Evolutionary conservation across 495 filamentous ascomycete species (phyloP), one percentile per base, ranked within the genome.

Genomic region (Lophium mytilinum): DNA sequence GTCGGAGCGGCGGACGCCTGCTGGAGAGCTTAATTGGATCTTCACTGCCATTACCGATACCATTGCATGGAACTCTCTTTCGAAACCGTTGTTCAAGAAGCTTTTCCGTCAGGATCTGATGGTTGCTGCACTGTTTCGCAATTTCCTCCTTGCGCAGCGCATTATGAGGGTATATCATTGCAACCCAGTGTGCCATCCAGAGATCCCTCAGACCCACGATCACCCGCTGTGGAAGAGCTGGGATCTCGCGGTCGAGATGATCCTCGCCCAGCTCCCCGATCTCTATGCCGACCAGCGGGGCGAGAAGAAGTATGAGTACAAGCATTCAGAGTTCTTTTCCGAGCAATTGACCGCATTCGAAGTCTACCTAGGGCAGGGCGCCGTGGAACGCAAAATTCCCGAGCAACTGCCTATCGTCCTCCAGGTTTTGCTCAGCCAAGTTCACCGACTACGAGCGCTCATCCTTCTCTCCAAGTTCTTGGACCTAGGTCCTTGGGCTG

Each of bases 21-120:
- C 97, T 40, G 93, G 93, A 43, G 93, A 99, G 71, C 73, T 99
- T 4, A 97, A 97, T 68, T 99, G 93, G 93, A 99, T 99, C 19
- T 96, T 99, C 63, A 99, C 93, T 1, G 93, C 93, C 12, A 96
- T 99, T 55, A 99, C 93, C 1, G 93, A 99, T 69, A 97, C 93
- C 0, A 99, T 99, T 66, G 93, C 93, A 7, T 99, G 93, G 93
- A 97, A 96, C 47, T 89, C 85, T 4, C 73, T 99, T 10, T 87
- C 90, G 9, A 84, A 90, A 3, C 81, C 88, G 14, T 73, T 95
- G 15, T 99, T 99, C 72, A 92, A 94, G 73, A 94, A 94, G 64
- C 87, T 96, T 50, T 99, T 97, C 68, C 76, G 93, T 9, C 93
- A 99, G 66, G 93, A 99, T 68, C 76, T 99, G n/a, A 97, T 99